These are phyloP conservation scores for Leishmania arabica DNA, from an alignment of 208 protist genomes.

Conservation along the genomic window DNA sequence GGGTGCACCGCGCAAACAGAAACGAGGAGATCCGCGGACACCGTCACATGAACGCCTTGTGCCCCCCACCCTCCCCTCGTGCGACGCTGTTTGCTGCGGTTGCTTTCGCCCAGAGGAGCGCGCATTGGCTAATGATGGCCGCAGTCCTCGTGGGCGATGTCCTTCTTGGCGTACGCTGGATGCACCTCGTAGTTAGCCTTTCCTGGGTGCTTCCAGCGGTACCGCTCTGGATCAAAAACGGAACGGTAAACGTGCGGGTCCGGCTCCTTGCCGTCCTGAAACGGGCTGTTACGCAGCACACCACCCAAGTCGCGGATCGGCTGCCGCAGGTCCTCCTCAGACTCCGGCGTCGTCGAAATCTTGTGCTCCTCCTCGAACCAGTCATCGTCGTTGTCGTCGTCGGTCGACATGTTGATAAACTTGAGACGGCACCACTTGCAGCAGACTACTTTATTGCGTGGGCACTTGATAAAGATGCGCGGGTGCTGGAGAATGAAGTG, in stretches of 20 bases:
- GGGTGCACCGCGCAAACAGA: neutral
- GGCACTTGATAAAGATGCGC: slow-evolving; percentile 91
- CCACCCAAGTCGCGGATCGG: slow-evolving; percentile 82
- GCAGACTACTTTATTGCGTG: slow-evolving; percentile 66
- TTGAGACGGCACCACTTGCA: slow-evolving; percentile 92
- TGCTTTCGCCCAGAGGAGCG: neutral
- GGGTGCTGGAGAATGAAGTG: slow-evolving; percentile 86
- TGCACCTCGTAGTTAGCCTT: slow-evolving; percentile 84
- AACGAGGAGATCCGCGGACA: neutral
- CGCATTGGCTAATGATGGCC: slow-evolving; percentile 6
- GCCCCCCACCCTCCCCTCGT: neutral
- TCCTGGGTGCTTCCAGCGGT: slow-evolving; percentile 78
- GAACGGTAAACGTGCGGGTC: slow-evolving; percentile 81
- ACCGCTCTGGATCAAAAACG: slow-evolving; percentile 85
- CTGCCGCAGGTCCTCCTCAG: slow-evolving; percentile 70
- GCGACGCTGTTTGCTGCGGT: neutral
- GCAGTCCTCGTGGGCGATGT: slow-evolving; percentile 17
- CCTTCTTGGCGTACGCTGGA: slow-evolving; percentile 70
- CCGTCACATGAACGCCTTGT: neutral
- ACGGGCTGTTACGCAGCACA: slow-evolving; percentile 66
- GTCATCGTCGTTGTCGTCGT: slow-evolving; percentile 88
- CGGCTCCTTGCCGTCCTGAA: slow-evolving; percentile 82
- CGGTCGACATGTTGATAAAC: slow-evolving; percentile 91
- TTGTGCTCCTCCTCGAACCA: slow-evolving; percentile 89
- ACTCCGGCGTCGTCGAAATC: slow-evolving; percentile 84